Evolutionary conservation across 2,329 filamentous ascomycete genomes (phyloP), one percentile per base, ranked within the genome.

Genomic region (Neophaeococcomyces mojaviensis): DNA sequence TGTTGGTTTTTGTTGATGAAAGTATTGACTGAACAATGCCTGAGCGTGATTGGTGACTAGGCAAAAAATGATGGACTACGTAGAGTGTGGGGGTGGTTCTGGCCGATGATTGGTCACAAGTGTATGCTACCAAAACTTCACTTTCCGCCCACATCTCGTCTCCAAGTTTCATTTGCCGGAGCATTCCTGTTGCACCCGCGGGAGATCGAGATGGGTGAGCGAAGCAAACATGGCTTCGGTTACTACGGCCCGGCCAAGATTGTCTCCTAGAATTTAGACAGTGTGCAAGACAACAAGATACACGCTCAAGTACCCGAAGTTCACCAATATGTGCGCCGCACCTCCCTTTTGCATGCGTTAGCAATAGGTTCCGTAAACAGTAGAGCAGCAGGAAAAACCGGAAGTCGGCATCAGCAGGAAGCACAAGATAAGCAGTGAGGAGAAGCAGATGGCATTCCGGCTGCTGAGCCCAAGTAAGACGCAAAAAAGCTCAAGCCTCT

Each of bases 1-100:
- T 36, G 46, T 50, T 46, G 47, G 45, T 50, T 51, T 28, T n/a
- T 39, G 8, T 15, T 35, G 19, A 22, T 28, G 30, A 44, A 5
- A 9, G 15, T 15, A 12, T 26, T 33, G 31, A 28, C 10, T 28
- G 24, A 10, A 28, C 24, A 28, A 28, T 28, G 32, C 41, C 30
- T 24, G 30, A 20, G 39, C 28, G 18, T 46, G 44, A 46, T 46
- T 46, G 35, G 44, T 39, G 26, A 40, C 15, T 16, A 10, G 19
- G 15, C 16, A 16, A n/a, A 37, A 32, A 46, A 24, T 32, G 15
- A 16, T 12, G 30, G 3, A 31, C 3, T 12, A 10, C 22, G 13
- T 10, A 19, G 24, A 32, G 35, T 32, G 33, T 38, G 33, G 44
- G 30, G 22, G 12, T n/a, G 24, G 4, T n/a, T 9, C 9, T 16